Evolutionary conservation across 768 basidiomycete species (phyloP), one percentile per base, ranked within the genome.

Genomic region (Tephrocybe sp.): DNA sequence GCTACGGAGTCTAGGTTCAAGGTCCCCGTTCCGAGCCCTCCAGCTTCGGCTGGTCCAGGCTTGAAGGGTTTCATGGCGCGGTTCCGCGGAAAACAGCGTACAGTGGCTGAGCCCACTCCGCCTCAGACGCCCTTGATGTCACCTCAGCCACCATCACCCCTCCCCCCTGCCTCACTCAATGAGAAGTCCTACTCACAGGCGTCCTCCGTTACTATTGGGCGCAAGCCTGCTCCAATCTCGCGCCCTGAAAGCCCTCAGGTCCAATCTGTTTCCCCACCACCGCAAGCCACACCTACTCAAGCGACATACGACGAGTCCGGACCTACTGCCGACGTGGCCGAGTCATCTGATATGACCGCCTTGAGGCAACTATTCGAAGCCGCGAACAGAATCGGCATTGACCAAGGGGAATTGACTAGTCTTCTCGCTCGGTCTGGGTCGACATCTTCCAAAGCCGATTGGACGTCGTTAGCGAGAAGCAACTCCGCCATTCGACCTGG

Each of bases 1-100:
- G 72, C 81, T 7, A 75, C 74, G 3, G 86, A 88, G 41, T 58
- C 70, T 15, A 69, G 80, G 55, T 76, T 78, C 52, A 86, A 82
- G 61, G 73, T 79, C 3, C 67, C 80, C 16, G 64, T 79, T 25
- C 66, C 80, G 1, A 81, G 78, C 52, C 85, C 86, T n/a, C 83
- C 86, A 56, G 79, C 87, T 3, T 82, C 85, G 18, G 79, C 86
- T 22, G 76, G 83, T 16, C 89, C 89, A 27, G 85, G 88, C 18
- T 60, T 92, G 21, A 88, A 82, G 64, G 85, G 89, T 12, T 85
- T 92, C 65, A 90, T 92, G 80, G 80, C 88, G 24, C 82, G 87
- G 25, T 88, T 92, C 63, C 78, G 87, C 30, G 66, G 69, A 27
- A 78, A 76, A 53, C 77, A 75, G 52, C 73, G 72, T 46, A 63